These are phyloP conservation scores for Tricladium varicosporioides DNA, from an alignment of 2,329 filamentous ascomycete genomes.

Conservation along the genomic window DNA sequence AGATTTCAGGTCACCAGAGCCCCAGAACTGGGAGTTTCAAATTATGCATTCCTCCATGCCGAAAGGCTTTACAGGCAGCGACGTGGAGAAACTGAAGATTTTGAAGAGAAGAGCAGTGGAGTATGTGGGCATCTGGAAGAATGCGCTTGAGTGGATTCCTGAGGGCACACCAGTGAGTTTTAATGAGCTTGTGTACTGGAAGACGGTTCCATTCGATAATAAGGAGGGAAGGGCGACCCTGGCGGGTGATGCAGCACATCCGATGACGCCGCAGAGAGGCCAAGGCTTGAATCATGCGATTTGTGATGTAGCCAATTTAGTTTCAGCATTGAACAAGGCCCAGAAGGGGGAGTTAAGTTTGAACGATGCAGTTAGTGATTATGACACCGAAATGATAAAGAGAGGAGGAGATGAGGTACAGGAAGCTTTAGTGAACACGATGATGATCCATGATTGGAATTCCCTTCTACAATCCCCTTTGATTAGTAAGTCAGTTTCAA, in stretches of 20 bases:
- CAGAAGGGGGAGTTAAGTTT: constrained; percentile 18
- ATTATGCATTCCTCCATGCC: constrained; percentile 47
- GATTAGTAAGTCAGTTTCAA: neutral
- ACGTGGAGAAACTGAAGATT: constrained; percentile 5
- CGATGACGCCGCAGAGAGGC: constrained; percentile 54
- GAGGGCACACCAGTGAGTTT: constrained; percentile 31
- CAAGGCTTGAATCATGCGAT: constrained; percentile 47
- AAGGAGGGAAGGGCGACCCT: constrained; percentile 44
- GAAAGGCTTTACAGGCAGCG: constrained; percentile 17
- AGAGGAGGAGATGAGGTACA: constrained; percentile 43
- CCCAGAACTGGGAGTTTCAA: constrained; percentile 42
- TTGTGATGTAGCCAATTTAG: neutral
- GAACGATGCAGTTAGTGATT: constrained; percentile 35
- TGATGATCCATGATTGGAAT: constrained; percentile 43
- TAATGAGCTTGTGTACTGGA: constrained; percentile 29
- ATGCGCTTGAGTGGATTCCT: constrained; percentile 35
- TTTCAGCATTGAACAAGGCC: constrained; percentile 10
- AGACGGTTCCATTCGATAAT: constrained; percentile 34
- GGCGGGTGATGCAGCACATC: constrained; percentile 53
- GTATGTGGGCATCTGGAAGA: constrained; percentile 34
- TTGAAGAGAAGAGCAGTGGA: neutral
- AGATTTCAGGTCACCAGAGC: no score
- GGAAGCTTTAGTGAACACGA: constrained; percentile 40
- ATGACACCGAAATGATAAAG: constrained; percentile 44
- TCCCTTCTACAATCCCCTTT: constrained; percentile 30